Conservation (phyloP, 2,329 filamentous ascomycete genomes). For the Botrytis squamosa region DNA sequence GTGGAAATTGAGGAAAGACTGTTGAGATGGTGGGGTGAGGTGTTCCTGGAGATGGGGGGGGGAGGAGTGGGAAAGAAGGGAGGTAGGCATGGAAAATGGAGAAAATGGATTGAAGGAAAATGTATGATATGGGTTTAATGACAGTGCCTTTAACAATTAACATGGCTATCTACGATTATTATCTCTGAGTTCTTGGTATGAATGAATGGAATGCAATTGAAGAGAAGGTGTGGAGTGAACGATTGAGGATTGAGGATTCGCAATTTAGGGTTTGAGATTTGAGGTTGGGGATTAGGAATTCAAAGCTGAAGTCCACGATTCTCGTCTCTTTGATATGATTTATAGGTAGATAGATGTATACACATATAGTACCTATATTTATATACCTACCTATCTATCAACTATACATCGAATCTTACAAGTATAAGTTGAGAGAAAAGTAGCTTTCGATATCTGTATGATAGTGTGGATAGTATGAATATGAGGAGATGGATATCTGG, state of each 20-base stretch:
- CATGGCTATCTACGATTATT: not conserved
- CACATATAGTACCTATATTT: no score
- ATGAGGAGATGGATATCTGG: no score
- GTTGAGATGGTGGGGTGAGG: not conserved
- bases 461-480: no score
- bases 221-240: rapidly evolving
- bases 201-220: not conserved
- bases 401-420: no score
- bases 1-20: no score
- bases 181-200: not conserved
- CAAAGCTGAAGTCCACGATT: not conserved
- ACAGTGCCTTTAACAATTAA: not conserved
- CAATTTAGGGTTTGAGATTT: not conserved
- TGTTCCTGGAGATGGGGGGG: not conserved
- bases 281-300: no score
- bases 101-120: not conserved
- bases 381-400: no score
- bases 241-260: not conserved
- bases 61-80: not conserved
- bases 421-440: no score
- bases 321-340: not conserved
- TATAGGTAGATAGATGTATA: no score
- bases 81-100: not conserved
- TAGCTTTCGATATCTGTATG: no score
- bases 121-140: constrained; percentile 8